Conservation (phyloP, 2,329 filamentous ascomycete species). For the Colletotrichum sp. region DNA sequence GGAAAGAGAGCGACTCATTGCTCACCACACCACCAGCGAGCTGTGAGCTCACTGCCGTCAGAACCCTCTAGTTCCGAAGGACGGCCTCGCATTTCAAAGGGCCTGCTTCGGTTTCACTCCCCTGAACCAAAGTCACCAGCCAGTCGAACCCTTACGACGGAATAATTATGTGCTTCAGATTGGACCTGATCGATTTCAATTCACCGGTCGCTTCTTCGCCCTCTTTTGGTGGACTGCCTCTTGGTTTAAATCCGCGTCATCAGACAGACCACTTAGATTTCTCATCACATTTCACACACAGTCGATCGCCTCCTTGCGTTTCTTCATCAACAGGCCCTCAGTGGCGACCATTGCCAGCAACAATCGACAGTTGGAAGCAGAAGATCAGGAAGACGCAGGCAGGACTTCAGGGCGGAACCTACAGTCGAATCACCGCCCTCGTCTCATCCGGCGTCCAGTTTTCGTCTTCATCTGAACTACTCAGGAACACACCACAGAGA, state of each 20-base stretch:
- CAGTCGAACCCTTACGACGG: not conserved
- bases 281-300: not conserved
- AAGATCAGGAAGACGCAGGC: not conserved
- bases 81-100: not conserved
- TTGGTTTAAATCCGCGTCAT: not conserved
- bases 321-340: not conserved
- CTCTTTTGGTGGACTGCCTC: not conserved
- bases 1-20: slow-evolving; percentile 11
- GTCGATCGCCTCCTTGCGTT: not conserved
- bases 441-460: not conserved
- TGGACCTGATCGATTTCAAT: not conserved
- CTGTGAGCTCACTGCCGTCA: not conserved
- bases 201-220: not conserved
- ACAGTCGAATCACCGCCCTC: not conserved
- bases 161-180: not conserved
- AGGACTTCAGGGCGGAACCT: not conserved
- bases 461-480: slow-evolving; percentile 8
- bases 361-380: not conserved
- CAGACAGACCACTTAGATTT: not conserved
- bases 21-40: not conserved
- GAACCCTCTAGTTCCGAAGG: not conserved
- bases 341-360: not conserved
- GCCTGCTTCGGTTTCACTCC: not conserved
- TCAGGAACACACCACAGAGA: not conserved
- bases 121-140: not conserved